Conservation (phyloP, 1,284 basidiomycete genomes). For the Pholiota adiposa region DNA sequence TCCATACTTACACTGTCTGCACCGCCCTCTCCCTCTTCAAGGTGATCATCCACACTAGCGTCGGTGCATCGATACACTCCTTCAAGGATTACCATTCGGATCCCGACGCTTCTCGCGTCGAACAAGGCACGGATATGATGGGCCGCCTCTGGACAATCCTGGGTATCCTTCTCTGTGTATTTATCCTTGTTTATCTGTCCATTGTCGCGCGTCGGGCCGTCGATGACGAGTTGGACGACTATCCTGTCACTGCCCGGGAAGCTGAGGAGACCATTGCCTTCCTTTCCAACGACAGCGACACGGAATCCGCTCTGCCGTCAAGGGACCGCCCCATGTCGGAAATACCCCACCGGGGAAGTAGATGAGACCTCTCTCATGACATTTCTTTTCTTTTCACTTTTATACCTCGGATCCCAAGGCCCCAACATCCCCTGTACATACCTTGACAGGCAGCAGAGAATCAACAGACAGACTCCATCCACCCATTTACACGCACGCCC, state of each 20-base stretch:
- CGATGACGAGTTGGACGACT: slow-evolving; percentile 74
- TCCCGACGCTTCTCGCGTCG: slow-evolving; percentile 37
- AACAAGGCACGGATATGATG: slow-evolving; percentile 53
- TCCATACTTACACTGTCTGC: slow-evolving; percentile 79
- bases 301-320: slow-evolving; percentile 32
- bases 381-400: background rate
- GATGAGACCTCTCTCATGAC: slow-evolving; percentile 13
- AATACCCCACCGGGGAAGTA: slow-evolving; percentile 40
- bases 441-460: slow-evolving; percentile 4
- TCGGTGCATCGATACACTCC: slow-evolving; percentile 83
- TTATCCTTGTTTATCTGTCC: slow-evolving; percentile 80
- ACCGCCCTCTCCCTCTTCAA: slow-evolving; percentile 86
- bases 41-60: slow-evolving; percentile 83
- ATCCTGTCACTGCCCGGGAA: slow-evolving; percentile 41
- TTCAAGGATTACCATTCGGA: slow-evolving; percentile 70
- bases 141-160: slow-evolving; percentile 68
- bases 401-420: background rate
- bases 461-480: background rate
- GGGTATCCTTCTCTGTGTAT: slow-evolving; percentile 75
- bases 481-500: background rate
- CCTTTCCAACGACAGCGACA: slow-evolving; percentile 34
- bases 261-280: slow-evolving; percentile 54
- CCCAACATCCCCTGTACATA: slow-evolving; percentile 5
- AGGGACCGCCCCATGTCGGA: slow-evolving; percentile 37
- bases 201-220: slow-evolving; percentile 82